These are phyloP conservation scores for Naganishia kalamii DNA, from an alignment of 768 basidiomycete genomes.

Conservation along the genomic window DNA sequence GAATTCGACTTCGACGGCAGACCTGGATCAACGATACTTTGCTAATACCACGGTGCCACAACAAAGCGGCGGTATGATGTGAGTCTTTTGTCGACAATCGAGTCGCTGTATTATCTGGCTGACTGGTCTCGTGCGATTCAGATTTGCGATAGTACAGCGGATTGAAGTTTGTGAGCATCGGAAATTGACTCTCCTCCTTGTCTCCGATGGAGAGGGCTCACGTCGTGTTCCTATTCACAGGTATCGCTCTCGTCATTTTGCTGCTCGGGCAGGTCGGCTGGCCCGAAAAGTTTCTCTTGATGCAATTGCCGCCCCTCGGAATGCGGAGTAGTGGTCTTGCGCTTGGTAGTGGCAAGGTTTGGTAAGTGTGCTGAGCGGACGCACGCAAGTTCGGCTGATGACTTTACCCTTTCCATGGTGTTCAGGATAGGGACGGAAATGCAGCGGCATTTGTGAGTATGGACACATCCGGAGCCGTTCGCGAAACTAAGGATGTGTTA, in stretches of 20 bases:
- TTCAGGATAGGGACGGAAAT: not conserved
- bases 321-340: slow-evolving; percentile 9
- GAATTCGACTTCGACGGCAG: too few species aligned
- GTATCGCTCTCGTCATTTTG: not conserved
- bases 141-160: not conserved
- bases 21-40: not conserved
- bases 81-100: not conserved
- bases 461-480: too few species aligned
- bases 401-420: too few species aligned
- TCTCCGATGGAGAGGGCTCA: not conserved
- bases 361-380: not conserved
- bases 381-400: too few species aligned
- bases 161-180: not conserved
- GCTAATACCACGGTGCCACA: not conserved
- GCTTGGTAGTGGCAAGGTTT: slow-evolving; percentile 1
- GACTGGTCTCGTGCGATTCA: not conserved
- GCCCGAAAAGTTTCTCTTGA: not conserved
- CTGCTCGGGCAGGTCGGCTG: slow-evolving; percentile 8
- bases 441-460: slow-evolving; percentile 5
- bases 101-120: too few species aligned
- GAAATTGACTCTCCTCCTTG: too few species aligned
- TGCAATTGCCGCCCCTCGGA: not conserved
- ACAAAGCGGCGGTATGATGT: not conserved
- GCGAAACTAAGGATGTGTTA: not conserved
- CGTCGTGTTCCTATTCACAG: not conserved